phyloP scores from a whole-genome alignment of 257 asterid genomes.

The Penstemon newberryi region DNA sequence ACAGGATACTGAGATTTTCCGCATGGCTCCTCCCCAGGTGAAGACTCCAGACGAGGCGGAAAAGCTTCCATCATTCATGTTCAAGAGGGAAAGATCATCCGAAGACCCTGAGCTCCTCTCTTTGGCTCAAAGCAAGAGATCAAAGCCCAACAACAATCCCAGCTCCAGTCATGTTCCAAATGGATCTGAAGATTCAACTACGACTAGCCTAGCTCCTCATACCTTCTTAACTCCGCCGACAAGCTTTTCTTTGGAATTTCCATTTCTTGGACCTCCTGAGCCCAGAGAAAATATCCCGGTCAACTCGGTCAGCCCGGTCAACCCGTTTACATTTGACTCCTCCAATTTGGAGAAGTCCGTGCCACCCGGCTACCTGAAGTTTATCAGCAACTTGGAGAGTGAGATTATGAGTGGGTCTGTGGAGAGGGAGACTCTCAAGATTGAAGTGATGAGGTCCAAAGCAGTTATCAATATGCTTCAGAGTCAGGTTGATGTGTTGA shows the following conservation, averaged over 20 bases:
- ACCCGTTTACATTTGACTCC: slow-evolving; percentile 60
- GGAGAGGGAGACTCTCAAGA: slow-evolving; percentile 88
- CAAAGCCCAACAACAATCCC: slow-evolving; percentile 64
- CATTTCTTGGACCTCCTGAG: slow-evolving; percentile 56
- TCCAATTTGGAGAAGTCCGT: slow-evolving; percentile 91
- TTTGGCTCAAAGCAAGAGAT: slow-evolving; percentile 59
- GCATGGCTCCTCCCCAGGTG: slow-evolving; percentile 48
- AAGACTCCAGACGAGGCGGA: slow-evolving; percentile 42
- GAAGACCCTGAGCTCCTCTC: slow-evolving; percentile 69
- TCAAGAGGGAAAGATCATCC: slow-evolving; percentile 86
- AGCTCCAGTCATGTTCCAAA: slow-evolving; percentile 75
- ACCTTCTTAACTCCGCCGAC: slow-evolving; percentile 69
- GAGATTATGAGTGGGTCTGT: slow-evolving; percentile 78
- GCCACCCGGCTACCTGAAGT: slow-evolving; percentile 89
- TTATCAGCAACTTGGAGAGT: slow-evolving; percentile 78
- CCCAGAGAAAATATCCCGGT: slow-evolving; percentile 56
- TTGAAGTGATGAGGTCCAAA: slow-evolving; percentile 94
- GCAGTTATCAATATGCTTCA: slow-evolving; percentile 93
- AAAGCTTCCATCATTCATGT: slow-evolving; percentile 44
- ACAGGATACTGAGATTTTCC: slow-evolving; percentile 50
- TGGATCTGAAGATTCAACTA: slow-evolving; percentile 93
- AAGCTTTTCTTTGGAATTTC: slow-evolving; percentile 65
- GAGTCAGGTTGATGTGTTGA: slow-evolving; percentile 58
- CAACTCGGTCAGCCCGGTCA: slow-evolving; percentile 30
- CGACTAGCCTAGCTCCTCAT: slow-evolving; percentile 76